Conservation (phyloP, 768 basidiomycete genomes). For the Ramaria sp. region DNA sequence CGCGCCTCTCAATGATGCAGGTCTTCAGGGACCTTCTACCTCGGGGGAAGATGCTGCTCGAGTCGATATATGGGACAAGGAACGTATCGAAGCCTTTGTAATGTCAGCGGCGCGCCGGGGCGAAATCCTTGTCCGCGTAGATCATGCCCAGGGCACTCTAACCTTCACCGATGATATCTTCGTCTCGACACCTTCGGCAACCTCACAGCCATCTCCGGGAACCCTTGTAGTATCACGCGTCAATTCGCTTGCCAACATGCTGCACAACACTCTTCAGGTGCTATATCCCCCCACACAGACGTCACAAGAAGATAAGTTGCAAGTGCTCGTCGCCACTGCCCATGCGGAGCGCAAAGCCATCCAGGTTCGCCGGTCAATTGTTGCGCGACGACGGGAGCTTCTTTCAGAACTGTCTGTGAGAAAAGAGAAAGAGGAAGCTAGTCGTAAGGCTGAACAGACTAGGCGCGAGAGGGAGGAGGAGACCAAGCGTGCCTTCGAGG, state of each 20-base stretch:
- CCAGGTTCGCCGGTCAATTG: constrained; percentile 64
- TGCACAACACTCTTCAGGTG: constrained; percentile 58
- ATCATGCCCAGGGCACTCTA: constrained; percentile 80
- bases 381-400: constrained; percentile 77
- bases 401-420: constrained; percentile 73
- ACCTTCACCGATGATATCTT: constrained; percentile 76
- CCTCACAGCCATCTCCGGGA: constrained; percentile 58
- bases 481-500: constrained; percentile 47
- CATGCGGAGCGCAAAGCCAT: constrained; percentile 70
- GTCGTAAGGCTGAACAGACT: constrained; percentile 57
- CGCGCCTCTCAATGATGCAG: constrained; percentile 53
- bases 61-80: constrained; percentile 15
- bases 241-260: constrained; percentile 56
- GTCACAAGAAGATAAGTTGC: constrained; percentile 43
- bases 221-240: constrained; percentile 72
- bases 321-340: constrained; percentile 48
- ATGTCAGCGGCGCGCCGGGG: constrained; percentile 86
- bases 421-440: constrained; percentile 83
- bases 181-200: constrained; percentile 24
- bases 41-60: constrained; percentile 37
- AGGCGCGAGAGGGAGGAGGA: constrained; percentile 65
- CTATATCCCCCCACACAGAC: constrained; percentile 36
- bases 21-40: constrained; percentile 29
- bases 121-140: constrained; percentile 76
- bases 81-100: constrained; percentile 80